Percentiles rank a stretch among this genome's conserved stretches.
These are phyloP conservation scores for Citrullus amarus DNA, from an alignment of 306 rosid genomes.

Conservation along the genomic window DNA sequence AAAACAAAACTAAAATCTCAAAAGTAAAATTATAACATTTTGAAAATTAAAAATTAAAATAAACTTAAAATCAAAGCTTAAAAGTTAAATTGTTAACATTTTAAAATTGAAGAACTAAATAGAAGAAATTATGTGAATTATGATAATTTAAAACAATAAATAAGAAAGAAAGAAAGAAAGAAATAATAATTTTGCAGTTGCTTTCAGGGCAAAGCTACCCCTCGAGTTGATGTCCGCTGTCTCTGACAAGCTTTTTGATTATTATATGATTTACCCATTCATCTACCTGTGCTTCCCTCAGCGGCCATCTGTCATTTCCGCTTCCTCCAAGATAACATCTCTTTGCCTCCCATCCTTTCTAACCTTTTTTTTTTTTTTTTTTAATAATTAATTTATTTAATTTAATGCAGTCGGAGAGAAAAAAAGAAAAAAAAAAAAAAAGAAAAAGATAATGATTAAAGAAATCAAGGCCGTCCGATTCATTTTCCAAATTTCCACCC, in stretches of 20 bases:
- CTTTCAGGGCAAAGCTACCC: not conserved
- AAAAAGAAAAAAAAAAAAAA: not conserved
- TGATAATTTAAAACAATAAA: too few relatives aligned
- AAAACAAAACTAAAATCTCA: too few relatives aligned
- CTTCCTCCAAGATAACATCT: not conserved
- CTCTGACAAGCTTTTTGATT: constrained; percentile 1
- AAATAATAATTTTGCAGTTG: not conserved
- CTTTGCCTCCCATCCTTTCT: not conserved
- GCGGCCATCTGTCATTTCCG: constrained; percentile 5
- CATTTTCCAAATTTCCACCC: not conserved
- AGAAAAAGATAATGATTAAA: not conserved
- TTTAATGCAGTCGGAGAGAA: not conserved
- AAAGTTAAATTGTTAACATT: too few relatives aligned
- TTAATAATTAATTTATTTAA: not conserved
- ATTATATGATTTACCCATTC: not conserved
- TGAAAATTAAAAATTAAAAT: too few relatives aligned
- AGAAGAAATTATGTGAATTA: too few relatives aligned
- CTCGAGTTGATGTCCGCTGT: constrained; percentile 3
- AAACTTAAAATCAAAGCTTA: too few relatives aligned
- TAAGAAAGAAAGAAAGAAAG: too few relatives aligned
- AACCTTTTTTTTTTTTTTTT: not conserved
- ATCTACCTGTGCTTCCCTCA: constrained; percentile 10
- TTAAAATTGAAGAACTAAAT: too few relatives aligned
- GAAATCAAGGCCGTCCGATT: not conserved
- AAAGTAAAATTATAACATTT: too few relatives aligned